These are phyloP conservation scores for Pseudocercospora cruenta DNA, from an alignment of 2,329 filamentous ascomycete species.

Conservation along the genomic window DNA sequence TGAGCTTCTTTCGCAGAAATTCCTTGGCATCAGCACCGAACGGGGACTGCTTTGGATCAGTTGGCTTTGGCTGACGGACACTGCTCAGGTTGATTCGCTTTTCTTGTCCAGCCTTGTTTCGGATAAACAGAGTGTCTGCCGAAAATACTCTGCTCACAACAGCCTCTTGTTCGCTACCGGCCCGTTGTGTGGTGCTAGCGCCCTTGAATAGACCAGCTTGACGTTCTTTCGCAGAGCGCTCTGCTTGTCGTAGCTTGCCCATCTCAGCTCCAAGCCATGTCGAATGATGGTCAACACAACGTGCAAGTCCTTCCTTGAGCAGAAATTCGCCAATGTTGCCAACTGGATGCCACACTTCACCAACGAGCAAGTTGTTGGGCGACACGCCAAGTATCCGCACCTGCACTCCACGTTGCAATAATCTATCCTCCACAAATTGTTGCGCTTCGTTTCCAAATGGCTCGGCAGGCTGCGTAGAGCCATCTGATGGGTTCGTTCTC, in stretches of 20 bases:
- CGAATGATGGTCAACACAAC: conserved; percentile 95
- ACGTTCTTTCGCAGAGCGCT: conserved; percentile 78
- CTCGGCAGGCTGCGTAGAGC: conserved; percentile 81
- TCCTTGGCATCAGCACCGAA: conserved; percentile 96
- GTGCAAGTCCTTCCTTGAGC: conserved; percentile 83
- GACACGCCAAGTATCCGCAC: conserved; percentile 83
- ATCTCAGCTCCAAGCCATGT: conserved; percentile 88
- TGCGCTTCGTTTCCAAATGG: conserved; percentile 88
- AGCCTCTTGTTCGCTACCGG: conserved; percentile 72
- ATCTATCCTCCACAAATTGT: conserved; percentile 79
- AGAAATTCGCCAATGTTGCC: conserved; percentile 93
- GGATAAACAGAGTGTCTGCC: conserved; percentile 85
- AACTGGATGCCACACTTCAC: conserved; percentile 77
- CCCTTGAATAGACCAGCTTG: conserved; percentile 81
- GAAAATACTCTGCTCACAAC: conserved; percentile 82
- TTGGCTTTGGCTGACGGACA: conserved; percentile 86
- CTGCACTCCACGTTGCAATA: conserved; percentile 84
- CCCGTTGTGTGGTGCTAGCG: conserved; percentile 66
- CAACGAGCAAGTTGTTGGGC: conserved; percentile 89
- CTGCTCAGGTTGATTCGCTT: conserved; percentile 92
- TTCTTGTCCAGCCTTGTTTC: conserved; percentile 81
- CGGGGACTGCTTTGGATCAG: conserved; percentile 82
- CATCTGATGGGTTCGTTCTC: conserved; percentile 75
- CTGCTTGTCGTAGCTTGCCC: conserved; percentile 80
- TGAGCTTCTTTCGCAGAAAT: conserved; percentile 88